These are phyloP conservation scores for Leptodontidium sp. DNA, from an alignment of 2,329 filamentous ascomycete species.

Conservation along the genomic window DNA sequence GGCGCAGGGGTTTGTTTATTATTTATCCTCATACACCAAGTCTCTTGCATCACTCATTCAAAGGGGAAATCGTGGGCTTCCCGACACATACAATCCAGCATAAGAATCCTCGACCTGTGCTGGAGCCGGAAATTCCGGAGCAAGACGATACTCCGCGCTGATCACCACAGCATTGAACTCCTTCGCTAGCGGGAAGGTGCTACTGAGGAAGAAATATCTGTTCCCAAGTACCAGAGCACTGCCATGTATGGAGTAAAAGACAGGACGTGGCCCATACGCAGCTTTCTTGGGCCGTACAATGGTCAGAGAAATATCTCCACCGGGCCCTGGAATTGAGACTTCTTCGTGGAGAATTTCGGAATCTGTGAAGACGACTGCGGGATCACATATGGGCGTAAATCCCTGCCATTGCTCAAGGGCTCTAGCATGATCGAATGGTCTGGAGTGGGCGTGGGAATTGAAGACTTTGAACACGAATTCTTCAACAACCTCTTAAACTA, in stretches of 20 bases:
- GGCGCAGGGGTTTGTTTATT: no score
- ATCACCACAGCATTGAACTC: slow-evolving; percentile 17
- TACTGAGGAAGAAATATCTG: slow-evolving; percentile 12
- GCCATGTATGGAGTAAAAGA: slow-evolving; percentile 13
- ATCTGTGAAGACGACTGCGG: neutral
- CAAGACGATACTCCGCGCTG: slow-evolving; percentile 18
- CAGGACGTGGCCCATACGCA: neutral
- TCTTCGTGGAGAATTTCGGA: neutral
- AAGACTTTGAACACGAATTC: no score
- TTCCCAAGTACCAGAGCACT: slow-evolving; percentile 11
- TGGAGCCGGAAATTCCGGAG: slow-evolving; percentile 11
- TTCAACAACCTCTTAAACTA: no score
- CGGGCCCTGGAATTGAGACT: slow-evolving; percentile 2
- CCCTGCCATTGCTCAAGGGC: neutral
- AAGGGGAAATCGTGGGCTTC: no score
- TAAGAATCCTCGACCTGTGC: slow-evolving; percentile 15
- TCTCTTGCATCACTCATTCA: no score
- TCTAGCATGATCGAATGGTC: neutral
- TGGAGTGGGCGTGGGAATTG: neutral
- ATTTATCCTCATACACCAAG: no score
- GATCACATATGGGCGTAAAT: neutral
- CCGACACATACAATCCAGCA: slow-evolving; percentile 1
- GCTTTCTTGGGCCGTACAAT: neutral
- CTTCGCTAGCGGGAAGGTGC: neutral
- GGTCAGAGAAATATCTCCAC: neutral